Conservation (phyloP, 805 yeast genomes). For the Candida sphagnicola region DNA sequence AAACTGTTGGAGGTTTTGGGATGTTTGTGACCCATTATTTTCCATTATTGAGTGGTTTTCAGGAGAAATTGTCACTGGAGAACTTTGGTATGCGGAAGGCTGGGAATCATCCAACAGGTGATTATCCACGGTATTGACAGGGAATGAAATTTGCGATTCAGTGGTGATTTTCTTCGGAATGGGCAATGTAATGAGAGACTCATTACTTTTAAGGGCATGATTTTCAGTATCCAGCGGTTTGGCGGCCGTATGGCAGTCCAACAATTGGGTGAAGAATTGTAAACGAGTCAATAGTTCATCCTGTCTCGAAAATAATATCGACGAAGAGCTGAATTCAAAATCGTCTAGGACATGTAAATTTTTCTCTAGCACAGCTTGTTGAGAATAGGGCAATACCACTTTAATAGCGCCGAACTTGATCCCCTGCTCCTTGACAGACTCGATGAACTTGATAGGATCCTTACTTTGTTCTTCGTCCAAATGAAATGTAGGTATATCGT, state of each 20-base stretch:
- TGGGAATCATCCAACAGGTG: too few relatives aligned
- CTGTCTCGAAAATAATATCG: neutral
- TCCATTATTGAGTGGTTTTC: too few relatives aligned
- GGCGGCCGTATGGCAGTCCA: neutral
- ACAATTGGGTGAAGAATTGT: neutral
- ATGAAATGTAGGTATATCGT: conserved; percentile 49
- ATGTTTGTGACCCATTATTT: too few relatives aligned
- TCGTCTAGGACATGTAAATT: neutral
- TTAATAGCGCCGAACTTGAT: conserved; percentile 70
- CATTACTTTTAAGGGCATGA: too few relatives aligned
- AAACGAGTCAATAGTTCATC: neutral
- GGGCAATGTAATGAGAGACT: too few relatives aligned
- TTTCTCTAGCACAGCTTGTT: neutral
- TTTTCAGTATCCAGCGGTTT: neutral
- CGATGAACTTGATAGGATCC: conserved; percentile 66
- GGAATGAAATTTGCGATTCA: too few relatives aligned
- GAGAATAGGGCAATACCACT: conserved; percentile 53
- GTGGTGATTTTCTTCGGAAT: too few relatives aligned
- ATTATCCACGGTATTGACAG: too few relatives aligned
- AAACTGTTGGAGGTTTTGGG: too few relatives aligned
- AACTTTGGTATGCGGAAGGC: too few relatives aligned
- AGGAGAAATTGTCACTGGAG: too few relatives aligned
- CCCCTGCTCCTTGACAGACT: conserved; percentile 51
- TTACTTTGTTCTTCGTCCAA: conserved; percentile 48
- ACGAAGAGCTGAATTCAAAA: neutral